These are phyloP conservation scores for Candida andamanensis DNA, from an alignment of 805 yeast species.

Conservation along the genomic window DNA sequence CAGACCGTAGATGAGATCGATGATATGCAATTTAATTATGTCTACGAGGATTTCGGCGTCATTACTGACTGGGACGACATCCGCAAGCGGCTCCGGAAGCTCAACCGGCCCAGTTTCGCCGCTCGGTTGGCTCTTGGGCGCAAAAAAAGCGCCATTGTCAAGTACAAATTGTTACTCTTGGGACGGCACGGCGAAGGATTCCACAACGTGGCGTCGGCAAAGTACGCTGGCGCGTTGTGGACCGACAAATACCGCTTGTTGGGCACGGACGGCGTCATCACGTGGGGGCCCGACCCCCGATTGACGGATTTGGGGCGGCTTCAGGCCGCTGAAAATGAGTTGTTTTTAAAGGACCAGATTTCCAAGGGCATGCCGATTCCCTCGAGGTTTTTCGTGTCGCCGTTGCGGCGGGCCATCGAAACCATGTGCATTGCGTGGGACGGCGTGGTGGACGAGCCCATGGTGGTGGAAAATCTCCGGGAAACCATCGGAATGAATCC, in stretches of 20 bases:
- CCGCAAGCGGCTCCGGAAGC: too few species aligned
- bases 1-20: constrained; percentile 42
- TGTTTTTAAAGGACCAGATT: constrained; percentile 39
- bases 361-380: constrained; percentile 52
- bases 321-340: constrained; percentile 49
- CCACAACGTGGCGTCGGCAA: constrained; percentile 52
- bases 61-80: constrained; percentile 41
- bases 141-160: too few species aligned
- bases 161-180: constrained; percentile 45
- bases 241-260: constrained; percentile 46
- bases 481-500: constrained; percentile 59
- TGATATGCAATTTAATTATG: constrained; percentile 41
- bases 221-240: constrained; percentile 56
- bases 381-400: constrained; percentile 51
- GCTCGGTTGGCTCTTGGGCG: too few species aligned
- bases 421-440: constrained; percentile 52
- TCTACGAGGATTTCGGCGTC: constrained; percentile 42
- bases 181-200: constrained; percentile 71
- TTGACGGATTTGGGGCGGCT: constrained; percentile 49
- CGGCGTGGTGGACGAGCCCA: constrained; percentile 28
- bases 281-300: constrained; percentile 59
- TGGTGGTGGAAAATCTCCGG: constrained; percentile 43
- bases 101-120: constrained; percentile 23
- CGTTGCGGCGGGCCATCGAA: constrained; percentile 56
- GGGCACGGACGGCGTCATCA: constrained; percentile 50